phyloP scores from a whole-genome alignment of 306 rosid species.

The Chamaecrista fasciculata region DNA sequence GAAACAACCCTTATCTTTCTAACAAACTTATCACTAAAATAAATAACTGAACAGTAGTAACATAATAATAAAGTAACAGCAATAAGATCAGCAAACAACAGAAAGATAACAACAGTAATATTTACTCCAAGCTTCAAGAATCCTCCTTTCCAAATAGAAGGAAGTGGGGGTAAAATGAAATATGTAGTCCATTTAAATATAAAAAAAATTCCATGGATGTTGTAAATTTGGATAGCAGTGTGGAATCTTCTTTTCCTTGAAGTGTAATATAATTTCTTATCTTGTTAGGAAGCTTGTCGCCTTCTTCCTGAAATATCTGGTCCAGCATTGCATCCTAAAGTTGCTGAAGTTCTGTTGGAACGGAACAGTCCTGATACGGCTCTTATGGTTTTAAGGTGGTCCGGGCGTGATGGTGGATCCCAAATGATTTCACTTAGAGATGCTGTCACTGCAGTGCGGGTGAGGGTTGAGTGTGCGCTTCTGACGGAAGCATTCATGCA shows the following conservation, averaged over 20 bases:
- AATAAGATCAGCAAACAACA: too few species aligned
- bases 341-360: conserved; percentile 90
- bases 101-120: not conserved
- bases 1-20: too few species aligned
- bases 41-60: too few species aligned
- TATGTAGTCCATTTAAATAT: not conserved
- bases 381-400: conserved; percentile 88
- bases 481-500: conserved; percentile 91
- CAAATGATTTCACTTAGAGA: conserved; percentile 66
- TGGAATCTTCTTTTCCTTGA: not conserved
- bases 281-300: conserved; percentile 81
- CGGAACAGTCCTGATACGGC: conserved; percentile 87
- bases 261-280: conserved; percentile 34
- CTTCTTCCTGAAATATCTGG: conserved; percentile 92
- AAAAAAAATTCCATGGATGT: not conserved
- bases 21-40: too few species aligned
- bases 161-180: not conserved
- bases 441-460: conserved; percentile 95
- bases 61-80: too few species aligned
- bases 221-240: not conserved
- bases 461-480: conserved; percentile 94
- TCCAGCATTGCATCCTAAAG: conserved; percentile 83
- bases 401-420: conserved; percentile 78
- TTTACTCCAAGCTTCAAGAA: not conserved
- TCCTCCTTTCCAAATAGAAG: not conserved